Percentiles rank a stretch among this genome's conserved stretches.
These are phyloP conservation scores for Hypoxylon sp. DNA, from an alignment of 2,329 filamentous ascomycete genomes.

Conservation along the genomic window DNA sequence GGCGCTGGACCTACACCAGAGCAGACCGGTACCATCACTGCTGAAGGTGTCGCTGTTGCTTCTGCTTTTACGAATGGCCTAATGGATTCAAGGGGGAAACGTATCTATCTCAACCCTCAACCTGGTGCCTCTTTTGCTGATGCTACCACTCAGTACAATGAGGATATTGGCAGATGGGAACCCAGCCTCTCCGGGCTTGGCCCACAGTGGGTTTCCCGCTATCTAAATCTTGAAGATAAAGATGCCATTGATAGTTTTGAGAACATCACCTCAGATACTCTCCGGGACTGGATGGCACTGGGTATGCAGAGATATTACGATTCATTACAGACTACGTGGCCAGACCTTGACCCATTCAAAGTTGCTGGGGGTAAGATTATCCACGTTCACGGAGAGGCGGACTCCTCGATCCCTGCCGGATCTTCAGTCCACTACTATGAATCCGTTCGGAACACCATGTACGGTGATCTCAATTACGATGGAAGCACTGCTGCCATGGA, in stretches of 20 bases:
- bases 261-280: slow-evolving; percentile 67
- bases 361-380: slow-evolving; percentile 65
- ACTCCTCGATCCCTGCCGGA: slow-evolving; percentile 63
- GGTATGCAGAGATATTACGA: slow-evolving; percentile 65
- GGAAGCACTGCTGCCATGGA: slow-evolving; percentile 60
- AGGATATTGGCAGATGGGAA: slow-evolving; percentile 50
- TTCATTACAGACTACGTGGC: slow-evolving; percentile 61
- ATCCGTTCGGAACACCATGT: slow-evolving; percentile 66
- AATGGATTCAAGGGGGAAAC: slow-evolving; percentile 55
- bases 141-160: slow-evolving; percentile 54
- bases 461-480: slow-evolving; percentile 57
- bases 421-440: slow-evolving; percentile 62
- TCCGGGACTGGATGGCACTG: slow-evolving; percentile 66
- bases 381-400: slow-evolving; percentile 68
- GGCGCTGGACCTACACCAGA: slow-evolving; percentile 44
- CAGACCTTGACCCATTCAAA: slow-evolving; percentile 63
- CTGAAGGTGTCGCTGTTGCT: slow-evolving; percentile 52
- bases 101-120: slow-evolving; percentile 56
- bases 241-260: slow-evolving; percentile 58
- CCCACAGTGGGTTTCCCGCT: slow-evolving; percentile 53
- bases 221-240: slow-evolving; percentile 44
- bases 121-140: slow-evolving; percentile 55
- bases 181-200: slow-evolving; percentile 47
- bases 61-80: slow-evolving; percentile 56
- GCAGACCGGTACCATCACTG: slow-evolving; percentile 52